Evolutionary conservation across 352 stramenopile genomes (phyloP), one percentile per base, ranked within the genome.

Genomic region (Phytopythium helicoides): DNA sequence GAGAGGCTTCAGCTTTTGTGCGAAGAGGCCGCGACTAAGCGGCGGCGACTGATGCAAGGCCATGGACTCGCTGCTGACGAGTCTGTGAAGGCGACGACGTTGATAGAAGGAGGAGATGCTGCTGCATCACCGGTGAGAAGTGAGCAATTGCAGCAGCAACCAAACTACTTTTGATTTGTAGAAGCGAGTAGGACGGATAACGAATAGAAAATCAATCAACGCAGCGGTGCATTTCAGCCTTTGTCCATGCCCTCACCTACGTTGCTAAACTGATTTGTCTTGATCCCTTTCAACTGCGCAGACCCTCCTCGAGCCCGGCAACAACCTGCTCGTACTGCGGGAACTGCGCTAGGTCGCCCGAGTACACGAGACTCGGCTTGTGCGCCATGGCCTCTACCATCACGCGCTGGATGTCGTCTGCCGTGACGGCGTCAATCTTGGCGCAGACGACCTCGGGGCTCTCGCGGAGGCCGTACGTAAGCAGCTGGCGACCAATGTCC

Each of bases 401-500:
- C 9, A 95, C 75, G 58, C 86, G 76, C 76, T 94, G 78, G 31
- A 97, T 56, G 62, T 95, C 89, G 26, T 76, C 76, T n/a, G 80
- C 70, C 49, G 85, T 95, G 51, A 97, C 85, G 25, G 73, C 61
- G 54, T 96, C 84, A 56, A 97, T 96, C 73, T 95, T 94, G 49
- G 70, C 71, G 58, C 82, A 94, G 16, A 97, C 85, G 16, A 71
- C 74, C 54, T 87, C 78, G n/a, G 89, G 86, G 54, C 85, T 89
- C 68, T 98, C 89, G 38, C 94, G 80, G 45, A 89, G 71, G 19
- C 95, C 96, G 70, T 99, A 99, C 12, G 97, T 99, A 23, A 99
- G 81, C 33, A 99, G 76, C 47, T 99, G 97, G 23, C 97, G 85
- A 3, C 92, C 97, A 66, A 99, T 98, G 77, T 99, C 97, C 81